Evolutionary conservation across 139 green algal genomes (phyloP), one percentile per base, ranked within the genome.

Genomic region (Asterochloris erici): DNA sequence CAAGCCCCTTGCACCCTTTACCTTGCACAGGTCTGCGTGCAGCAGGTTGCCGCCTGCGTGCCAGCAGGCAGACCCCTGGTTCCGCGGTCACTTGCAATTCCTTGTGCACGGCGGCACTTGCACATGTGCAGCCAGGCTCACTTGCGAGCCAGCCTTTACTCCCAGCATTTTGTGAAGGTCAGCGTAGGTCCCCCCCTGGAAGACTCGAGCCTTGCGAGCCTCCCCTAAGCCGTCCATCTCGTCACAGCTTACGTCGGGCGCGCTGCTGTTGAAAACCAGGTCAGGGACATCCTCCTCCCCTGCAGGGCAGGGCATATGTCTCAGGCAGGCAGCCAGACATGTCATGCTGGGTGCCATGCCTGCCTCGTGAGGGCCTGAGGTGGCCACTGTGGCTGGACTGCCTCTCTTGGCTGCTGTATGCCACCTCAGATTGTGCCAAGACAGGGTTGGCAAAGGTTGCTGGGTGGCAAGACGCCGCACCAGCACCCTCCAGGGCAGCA

Each of bases 141-240:
- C 93, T 83, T 95, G 77, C 11, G 76, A 85, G 74, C 93, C 93
- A 29, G 83, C 84, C 0, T 28, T 80, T 17, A 99, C 86, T 0
- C 87, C 91, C 74, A 99, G 87, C 93, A 98, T 97, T 29, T 89
- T 88, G 88, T 98, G 94, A 21, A 99, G 89, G 87, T 99, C 94
- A n/a, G 86, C 68, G 83, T 92, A 94, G 19, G 73, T 91, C 14
- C 94, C 94, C 16, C 93, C 93, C 85, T 97, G 93, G 71, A 94
- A 94, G 0, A 95, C 91, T 16, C 85, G 83, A 11, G 87, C 82
- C n/a, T 82, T 69, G 9, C 54, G 63, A 14, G 78, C 79, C 23
- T 79, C 60, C 14, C 24, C 77, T 24, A 79, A 68, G 38, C 54
- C 54, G 23, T 79, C 38, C 38, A 54, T 2, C 66, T 74, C n/a